Percentiles rank a stretch among this genome's conserved stretches.
Conservation (phyloP, 78 protist species). For the Creolimax fragrantissima region DNA sequence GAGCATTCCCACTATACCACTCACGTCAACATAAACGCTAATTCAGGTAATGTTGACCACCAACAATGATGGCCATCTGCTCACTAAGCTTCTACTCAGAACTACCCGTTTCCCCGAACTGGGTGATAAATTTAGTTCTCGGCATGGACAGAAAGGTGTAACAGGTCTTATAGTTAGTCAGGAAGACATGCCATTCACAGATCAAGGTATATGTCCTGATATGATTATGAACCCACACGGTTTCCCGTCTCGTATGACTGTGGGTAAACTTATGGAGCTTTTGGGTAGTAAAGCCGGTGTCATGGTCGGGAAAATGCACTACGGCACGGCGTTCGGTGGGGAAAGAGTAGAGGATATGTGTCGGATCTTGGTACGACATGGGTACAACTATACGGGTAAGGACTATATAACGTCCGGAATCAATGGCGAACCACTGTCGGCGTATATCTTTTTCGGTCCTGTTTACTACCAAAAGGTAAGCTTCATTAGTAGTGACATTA, state of each 20-base stretch:
- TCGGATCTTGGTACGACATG: constrained; percentile 60
- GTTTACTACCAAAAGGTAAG: constrained; percentile 94
- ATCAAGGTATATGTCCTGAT: constrained; percentile 89
- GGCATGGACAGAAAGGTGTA: constrained; percentile 99
- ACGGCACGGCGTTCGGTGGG: constrained; percentile 87
- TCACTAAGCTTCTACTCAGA: constrained; percentile 75
- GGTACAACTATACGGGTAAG: constrained; percentile 94
- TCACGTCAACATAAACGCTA: no score
- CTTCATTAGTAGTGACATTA: no score
- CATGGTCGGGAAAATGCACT: constrained; percentile 38
- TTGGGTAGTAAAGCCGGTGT: constrained; percentile 92
- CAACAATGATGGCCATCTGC: constrained; percentile 50
- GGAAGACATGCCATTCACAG: constrained; percentile 96
- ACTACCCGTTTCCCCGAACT: constrained; percentile 88
- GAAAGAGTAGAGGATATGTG: constrained; percentile 71
- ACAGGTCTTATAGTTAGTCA: constrained; percentile 89
- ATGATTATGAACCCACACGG: constrained; percentile 99
- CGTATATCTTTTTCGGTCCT: constrained; percentile 98
- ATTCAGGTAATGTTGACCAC: constrained; percentile 59
- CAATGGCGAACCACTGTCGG: constrained; percentile 87
- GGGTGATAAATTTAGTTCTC: constrained; percentile 97
- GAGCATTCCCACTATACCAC: background rate
- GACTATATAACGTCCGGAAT: constrained; percentile 84
- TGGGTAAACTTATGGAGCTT: constrained; percentile 97
- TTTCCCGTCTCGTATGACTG: constrained; percentile 82